These are phyloP conservation scores for Cruciata laevipes DNA, from an alignment of 257 asterid genomes.

Conservation along the genomic window DNA sequence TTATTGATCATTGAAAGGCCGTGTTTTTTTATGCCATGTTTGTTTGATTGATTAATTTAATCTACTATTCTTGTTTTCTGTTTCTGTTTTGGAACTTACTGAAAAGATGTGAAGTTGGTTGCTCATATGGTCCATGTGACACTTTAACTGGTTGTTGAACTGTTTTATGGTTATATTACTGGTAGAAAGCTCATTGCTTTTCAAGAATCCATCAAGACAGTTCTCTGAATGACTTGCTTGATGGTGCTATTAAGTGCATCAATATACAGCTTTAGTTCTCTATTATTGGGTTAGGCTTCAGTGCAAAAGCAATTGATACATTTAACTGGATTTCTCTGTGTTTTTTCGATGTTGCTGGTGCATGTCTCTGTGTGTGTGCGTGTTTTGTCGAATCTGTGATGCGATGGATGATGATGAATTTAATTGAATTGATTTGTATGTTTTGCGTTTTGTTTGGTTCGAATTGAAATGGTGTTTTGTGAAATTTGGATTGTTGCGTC, in stretches of 20 bases:
- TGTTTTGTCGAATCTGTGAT: not conserved
- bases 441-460: no score
- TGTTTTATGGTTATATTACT: not conserved
- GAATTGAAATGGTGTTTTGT: not conserved
- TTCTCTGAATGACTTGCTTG: not conserved
- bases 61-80: not conserved
- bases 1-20: conserved; percentile 9
- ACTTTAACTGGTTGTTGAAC: not conserved
- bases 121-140: not conserved
- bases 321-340: not conserved
- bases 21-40: not conserved
- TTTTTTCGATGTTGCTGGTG: not conserved
- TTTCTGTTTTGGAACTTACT: not conserved
- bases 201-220: not conserved
- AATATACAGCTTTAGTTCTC: no score
- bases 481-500: not conserved
- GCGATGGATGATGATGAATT: not conserved
- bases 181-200: not conserved
- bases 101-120: not conserved
- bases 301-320: not conserved
- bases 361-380: not conserved
- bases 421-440: not conserved
- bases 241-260: not conserved
- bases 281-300: not conserved
- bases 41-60: conserved; percentile 7